Evolutionary conservation across 2,329 filamentous ascomycete genomes (phyloP).

Genomic region (Aspergillus nomiae): DNA sequence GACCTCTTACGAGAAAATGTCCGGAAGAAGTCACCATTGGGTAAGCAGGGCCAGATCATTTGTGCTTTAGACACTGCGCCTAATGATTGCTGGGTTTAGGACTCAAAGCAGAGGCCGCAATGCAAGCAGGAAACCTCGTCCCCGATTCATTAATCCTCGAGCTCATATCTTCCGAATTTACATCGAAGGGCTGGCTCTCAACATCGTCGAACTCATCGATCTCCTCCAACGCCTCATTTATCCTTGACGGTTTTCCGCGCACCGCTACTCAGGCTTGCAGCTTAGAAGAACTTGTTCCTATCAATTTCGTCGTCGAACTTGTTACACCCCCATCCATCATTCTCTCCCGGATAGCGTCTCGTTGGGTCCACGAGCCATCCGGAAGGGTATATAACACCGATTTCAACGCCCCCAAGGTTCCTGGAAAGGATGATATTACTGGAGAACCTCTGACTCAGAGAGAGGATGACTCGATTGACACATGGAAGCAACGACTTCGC

Average conservation of each 20-base stretch:
- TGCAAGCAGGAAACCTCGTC: constrained; percentile 87
- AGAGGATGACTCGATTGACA: constrained; percentile 81
- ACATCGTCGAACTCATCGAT: constrained; percentile 52
- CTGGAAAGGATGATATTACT: constrained; percentile 84
- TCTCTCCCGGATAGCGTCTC: constrained; percentile 82
- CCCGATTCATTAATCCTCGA: constrained; percentile 88
- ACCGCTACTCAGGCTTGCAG: constrained; percentile 77
- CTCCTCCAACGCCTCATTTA: constrained; percentile 79
- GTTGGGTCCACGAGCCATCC: constrained; percentile 90
- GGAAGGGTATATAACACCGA: constrained; percentile 93
- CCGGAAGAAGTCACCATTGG: constrained; percentile 79
- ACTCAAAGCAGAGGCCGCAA: constrained; percentile 84
- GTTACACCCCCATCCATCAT: constrained; percentile 85
- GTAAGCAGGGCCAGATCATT: constrained; percentile 50
- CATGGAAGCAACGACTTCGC: constrained; percentile 76
- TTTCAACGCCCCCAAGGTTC: constrained; percentile 81
- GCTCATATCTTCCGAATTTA: constrained; percentile 87
- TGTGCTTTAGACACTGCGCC: background rate
- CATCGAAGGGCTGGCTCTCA: constrained; percentile 79
- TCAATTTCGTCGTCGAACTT: constrained; percentile 89
- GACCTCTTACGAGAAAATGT: constrained; percentile 93
- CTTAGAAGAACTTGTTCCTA: constrained; percentile 81
- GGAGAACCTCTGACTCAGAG: constrained; percentile 82
- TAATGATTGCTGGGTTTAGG: constrained; percentile 54
- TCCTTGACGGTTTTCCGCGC: constrained; percentile 94